Evolutionary conservation across 2,329 filamentous ascomycete species (phyloP).

Genomic region (Aspergillus ochraceus): DNA sequence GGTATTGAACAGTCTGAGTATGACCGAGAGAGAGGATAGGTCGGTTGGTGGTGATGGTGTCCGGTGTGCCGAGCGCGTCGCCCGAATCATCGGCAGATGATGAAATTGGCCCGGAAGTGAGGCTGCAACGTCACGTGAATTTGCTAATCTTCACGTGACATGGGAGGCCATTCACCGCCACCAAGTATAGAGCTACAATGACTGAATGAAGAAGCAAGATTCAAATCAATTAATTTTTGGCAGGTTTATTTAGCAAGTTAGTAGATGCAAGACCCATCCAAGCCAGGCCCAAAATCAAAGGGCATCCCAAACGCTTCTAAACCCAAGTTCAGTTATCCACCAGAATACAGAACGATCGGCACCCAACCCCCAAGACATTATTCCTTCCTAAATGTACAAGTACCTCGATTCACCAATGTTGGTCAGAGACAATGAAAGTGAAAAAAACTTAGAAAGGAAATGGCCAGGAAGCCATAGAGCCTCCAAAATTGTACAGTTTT

Average conservation of each 20-base stretch:
- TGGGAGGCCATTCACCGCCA: not conserved
- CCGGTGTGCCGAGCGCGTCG: not conserved
- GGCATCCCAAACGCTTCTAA: not conserved
- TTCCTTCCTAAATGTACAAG: not conserved
- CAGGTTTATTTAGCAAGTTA: not conserved
- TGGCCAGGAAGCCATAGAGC: not conserved
- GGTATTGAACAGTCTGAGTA: not conserved
- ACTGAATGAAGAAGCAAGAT: too few relatives aligned
- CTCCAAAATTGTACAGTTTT: not conserved
- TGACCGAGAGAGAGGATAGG: not conserved
- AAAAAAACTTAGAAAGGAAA: not conserved
- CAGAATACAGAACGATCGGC: not conserved
- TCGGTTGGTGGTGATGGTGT: not conserved
- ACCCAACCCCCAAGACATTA: not conserved
- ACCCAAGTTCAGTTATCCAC: not conserved
- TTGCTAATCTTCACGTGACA: not conserved
- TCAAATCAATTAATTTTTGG: too few relatives aligned
- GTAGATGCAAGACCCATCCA: not conserved
- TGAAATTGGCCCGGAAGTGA: constrained; percentile 1
- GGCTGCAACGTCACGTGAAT: constrained; percentile 4
- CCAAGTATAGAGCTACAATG: not conserved
- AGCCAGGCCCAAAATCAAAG: not conserved
- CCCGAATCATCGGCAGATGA: not conserved
- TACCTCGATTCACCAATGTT: not conserved
- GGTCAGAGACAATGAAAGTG: not conserved